Conservation (phyloP, 345 rosid genomes). For the Eucalyptus coolabah region DNA sequence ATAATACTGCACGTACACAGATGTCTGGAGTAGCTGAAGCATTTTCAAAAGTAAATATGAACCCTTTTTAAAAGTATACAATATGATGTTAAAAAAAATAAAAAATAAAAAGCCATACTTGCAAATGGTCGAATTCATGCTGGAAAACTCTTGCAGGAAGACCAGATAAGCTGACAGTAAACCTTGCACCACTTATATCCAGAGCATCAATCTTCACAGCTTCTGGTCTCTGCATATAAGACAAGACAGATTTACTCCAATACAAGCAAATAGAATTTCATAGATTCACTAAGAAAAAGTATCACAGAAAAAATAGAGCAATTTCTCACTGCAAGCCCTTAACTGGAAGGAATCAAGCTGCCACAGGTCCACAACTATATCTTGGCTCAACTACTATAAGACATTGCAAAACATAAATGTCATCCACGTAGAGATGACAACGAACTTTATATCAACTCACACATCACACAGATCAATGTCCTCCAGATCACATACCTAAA, state of each 20-base stretch:
- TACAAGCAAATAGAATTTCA: not conserved
- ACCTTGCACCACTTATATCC: conserved; percentile 62
- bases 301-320: not conserved
- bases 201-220: conserved; percentile 82
- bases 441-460: not conserved
- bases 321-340: not conserved
- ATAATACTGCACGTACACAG: not conserved
- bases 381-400: not conserved
- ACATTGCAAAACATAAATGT: not conserved
- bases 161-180: conserved; percentile 56
- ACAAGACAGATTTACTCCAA: not conserved
- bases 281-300: not conserved
- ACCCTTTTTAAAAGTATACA: not conserved
- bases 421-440: not conserved
- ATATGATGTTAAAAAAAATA: not conserved
- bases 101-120: conserved; percentile 27
- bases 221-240: conserved; percentile 69
- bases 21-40: not conserved
- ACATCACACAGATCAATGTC: not conserved
- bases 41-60: not conserved
- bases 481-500: not conserved
- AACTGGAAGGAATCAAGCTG: not conserved
- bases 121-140: conserved; percentile 90
- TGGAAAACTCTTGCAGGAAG: conserved; percentile 89
- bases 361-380: not conserved